Conservation (phyloP, 495 filamentous ascomycete genomes). For the Aspergillus panamensis region DNA sequence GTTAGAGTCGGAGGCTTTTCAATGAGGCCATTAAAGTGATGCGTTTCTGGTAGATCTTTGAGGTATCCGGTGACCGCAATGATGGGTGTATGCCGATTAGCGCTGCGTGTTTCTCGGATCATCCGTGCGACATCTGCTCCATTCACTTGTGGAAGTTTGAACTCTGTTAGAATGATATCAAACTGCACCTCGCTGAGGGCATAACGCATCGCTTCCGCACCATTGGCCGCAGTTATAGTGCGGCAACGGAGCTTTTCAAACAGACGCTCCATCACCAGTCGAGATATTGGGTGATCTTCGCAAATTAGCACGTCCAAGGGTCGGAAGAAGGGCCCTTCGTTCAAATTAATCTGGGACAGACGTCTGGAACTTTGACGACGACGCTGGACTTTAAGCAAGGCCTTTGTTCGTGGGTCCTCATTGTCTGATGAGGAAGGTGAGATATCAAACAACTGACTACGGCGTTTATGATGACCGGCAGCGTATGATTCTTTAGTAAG, state of each 20-base stretch:
- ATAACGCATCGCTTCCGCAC: conserved; percentile 84
- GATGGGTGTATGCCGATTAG: conserved; percentile 91
- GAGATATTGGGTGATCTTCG: conserved; percentile 96
- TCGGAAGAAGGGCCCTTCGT: conserved; percentile 80
- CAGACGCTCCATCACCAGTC: conserved; percentile 93
- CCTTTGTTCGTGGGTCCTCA: conserved; percentile 86
- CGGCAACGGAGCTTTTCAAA: conserved; percentile 93
- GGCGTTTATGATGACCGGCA: conserved; percentile 77
- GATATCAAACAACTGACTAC: conserved; percentile 92
- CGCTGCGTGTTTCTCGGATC: conserved; percentile 92
- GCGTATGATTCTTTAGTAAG: conserved; percentile 61
- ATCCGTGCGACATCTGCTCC: conserved; percentile 94
- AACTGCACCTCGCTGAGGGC: conserved; percentile 89
- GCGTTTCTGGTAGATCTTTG: conserved; percentile 88
- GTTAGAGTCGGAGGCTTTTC: conserved; percentile 91
- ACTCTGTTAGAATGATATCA: conserved; percentile 98
- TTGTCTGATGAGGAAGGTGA: conserved; percentile 98
- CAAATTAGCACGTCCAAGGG: conserved; percentile 93
- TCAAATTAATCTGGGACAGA: conserved; percentile 80
- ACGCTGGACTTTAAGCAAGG: conserved; percentile 87
- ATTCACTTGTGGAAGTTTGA: conserved; percentile 88
- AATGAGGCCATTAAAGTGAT: conserved; percentile 91
- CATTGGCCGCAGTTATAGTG: conserved; percentile 86
- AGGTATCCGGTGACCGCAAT: conserved; percentile 97
- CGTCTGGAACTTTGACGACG: conserved; percentile 87